A percentile compares a stretch with the other conserved stretches of the same genome.
phyloP scores from a whole-genome alignment of 2,329 filamentous ascomycete genomes.

The Penicillium decumbens region DNA sequence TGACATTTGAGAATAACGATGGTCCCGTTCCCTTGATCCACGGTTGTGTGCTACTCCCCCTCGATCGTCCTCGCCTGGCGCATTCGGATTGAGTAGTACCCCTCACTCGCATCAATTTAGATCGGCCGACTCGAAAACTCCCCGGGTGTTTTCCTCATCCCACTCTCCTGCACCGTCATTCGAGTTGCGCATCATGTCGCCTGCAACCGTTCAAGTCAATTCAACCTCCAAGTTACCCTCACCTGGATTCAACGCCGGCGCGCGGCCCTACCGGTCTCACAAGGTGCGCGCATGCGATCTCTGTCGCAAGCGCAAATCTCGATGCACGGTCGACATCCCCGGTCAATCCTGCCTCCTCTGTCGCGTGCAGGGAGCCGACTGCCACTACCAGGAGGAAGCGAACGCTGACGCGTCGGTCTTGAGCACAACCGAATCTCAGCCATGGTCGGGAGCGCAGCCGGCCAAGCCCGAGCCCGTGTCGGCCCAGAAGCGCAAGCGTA shows the following conservation, averaged over 20 bases:
- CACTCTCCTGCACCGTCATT: conserved; percentile 6
- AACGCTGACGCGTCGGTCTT: conserved; percentile 24
- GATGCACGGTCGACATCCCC: conserved; percentile 56
- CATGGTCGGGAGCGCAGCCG: conserved; percentile 27
- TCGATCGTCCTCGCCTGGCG: conserved; percentile 6
- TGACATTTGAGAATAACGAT: neutral
- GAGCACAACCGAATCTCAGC: conserved; percentile 25
- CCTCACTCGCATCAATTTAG: conserved; percentile 20
- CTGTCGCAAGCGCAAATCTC: conserved; percentile 58
- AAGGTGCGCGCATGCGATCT: conserved; percentile 57
- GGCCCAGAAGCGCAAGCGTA: conserved; percentile 38
- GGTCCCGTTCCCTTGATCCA: conserved; percentile 2
- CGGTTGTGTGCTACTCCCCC: conserved; percentile 5
- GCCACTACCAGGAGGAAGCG: conserved; percentile 49
- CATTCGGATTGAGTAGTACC: conserved; percentile 19
- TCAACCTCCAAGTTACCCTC: conserved; percentile 33
- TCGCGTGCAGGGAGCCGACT: conserved; percentile 55
- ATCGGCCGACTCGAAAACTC: conserved; percentile 24
- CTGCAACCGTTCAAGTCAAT: conserved; percentile 28
- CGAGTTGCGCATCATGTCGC: conserved; percentile 30
- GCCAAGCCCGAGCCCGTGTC: conserved; percentile 25
- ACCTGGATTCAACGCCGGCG: conserved; percentile 39
- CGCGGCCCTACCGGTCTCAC: conserved; percentile 59
- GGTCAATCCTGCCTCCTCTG: conserved; percentile 55
- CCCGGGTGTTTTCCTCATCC: conserved; percentile 10